Conservation (phyloP, 2,329 filamentous ascomycete species). For the Penicillium hordei region DNA sequence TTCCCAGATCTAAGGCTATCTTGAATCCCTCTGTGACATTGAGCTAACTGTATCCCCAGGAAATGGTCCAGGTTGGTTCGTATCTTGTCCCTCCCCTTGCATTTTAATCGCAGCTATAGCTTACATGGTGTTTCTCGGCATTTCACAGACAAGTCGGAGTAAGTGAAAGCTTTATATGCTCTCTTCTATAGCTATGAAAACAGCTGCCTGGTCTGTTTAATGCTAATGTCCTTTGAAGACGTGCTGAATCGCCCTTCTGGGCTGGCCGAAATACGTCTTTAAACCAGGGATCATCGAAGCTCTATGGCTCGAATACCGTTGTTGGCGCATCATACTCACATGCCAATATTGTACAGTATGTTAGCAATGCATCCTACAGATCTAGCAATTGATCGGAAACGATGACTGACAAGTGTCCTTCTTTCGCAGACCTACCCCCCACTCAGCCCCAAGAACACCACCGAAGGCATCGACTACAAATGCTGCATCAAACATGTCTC, state of each 20-base stretch:
- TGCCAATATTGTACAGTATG: constrained; percentile 84
- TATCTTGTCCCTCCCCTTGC: constrained; percentile 38
- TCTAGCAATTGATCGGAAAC: constrained; percentile 37
- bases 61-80: constrained; percentile 99
- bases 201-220: not conserved
- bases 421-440: constrained; percentile 16
- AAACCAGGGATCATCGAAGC: constrained; percentile 56
- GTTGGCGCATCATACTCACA: constrained; percentile 96
- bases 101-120: constrained; percentile 35
- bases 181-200: not conserved
- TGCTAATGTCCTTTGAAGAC: constrained; percentile 45
- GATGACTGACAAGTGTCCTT: constrained; percentile 16
- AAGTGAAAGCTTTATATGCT: constrained; percentile 9
- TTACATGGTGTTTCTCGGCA: constrained; percentile 6
- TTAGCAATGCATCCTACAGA: constrained; percentile 55
- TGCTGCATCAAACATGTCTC: constrained; percentile 49
- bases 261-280: constrained; percentile 56
- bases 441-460: constrained; percentile 70
- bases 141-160: constrained; percentile 26
- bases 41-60: constrained; percentile 54
- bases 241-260: constrained; percentile 90
- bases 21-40: not conserved
- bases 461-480: constrained; percentile 59
- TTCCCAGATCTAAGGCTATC: not conserved
- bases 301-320: constrained; percentile 68